Percentiles rank a stretch among this genome's conserved stretches.
These are phyloP conservation scores for Filosporella fistucella DNA, from an alignment of 495 filamentous ascomycete species.

Conservation along the genomic window DNA sequence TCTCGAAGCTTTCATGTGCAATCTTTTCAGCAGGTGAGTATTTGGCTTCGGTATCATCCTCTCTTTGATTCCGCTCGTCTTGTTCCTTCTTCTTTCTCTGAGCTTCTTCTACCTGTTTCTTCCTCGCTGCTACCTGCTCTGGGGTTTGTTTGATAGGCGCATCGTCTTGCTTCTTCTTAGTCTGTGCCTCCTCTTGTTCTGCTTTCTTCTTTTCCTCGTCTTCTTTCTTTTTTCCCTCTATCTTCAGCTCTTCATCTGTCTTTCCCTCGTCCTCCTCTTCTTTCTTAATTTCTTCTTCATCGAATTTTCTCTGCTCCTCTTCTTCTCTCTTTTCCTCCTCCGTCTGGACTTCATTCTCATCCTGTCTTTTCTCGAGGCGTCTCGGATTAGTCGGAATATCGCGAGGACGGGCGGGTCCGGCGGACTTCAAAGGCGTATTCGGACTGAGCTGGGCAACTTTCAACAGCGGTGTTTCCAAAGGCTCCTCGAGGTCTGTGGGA, in stretches of 20 bases:
- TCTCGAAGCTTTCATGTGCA: constrained; percentile 6
- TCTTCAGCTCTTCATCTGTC: background rate
- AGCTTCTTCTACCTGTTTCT: background rate
- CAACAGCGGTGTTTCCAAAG: too few species aligned
- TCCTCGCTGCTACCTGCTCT: background rate
- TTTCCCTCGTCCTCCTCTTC: background rate
- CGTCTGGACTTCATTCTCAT: too few species aligned
- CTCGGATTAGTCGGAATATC: too few species aligned
- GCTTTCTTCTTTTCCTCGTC: background rate
- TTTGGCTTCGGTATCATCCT: background rate
- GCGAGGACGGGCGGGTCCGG: too few species aligned
- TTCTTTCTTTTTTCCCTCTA: background rate
- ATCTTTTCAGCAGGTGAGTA: background rate
- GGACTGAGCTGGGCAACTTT: too few species aligned
- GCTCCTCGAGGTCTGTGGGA: too few species aligned
- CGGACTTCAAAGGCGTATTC: too few species aligned
- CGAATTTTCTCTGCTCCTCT: background rate
- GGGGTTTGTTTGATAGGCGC: too few species aligned
- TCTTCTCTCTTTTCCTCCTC: background rate
- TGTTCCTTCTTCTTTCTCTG: background rate
- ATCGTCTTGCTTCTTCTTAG: too few species aligned
- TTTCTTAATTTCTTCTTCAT: background rate
- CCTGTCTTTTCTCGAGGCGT: too few species aligned
- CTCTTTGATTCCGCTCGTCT: background rate
- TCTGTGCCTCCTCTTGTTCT: background rate